Conservation (phyloP, 495 filamentous ascomycete species). For the Evernia prunastri region DNA sequence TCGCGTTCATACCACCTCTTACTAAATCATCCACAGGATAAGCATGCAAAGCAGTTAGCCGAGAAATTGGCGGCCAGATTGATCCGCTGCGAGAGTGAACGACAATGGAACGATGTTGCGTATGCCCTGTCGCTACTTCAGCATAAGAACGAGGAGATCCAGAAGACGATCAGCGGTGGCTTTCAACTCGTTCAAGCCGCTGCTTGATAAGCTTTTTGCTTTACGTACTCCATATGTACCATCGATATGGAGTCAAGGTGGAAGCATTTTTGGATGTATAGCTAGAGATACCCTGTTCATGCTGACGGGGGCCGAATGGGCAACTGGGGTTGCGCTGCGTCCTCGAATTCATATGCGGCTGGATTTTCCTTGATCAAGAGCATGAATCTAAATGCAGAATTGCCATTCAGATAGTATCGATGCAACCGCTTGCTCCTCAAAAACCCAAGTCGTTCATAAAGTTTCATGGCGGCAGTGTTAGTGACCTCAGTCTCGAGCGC, state of each 20-base stretch:
- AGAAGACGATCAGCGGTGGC: constrained; percentile 71
- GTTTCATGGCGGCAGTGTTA: constrained; percentile 82
- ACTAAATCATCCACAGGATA: constrained; percentile 57
- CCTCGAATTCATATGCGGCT: constrained; percentile 38
- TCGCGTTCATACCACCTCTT: not conserved
- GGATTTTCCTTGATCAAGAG: constrained; percentile 68
- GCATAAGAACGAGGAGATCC: constrained; percentile 97
- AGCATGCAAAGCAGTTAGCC: constrained; percentile 92
- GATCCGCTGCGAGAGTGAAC: constrained; percentile 78
- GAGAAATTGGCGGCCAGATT: constrained; percentile 88
- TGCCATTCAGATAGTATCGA: constrained; percentile 95
- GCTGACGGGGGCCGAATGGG: constrained; percentile 21
- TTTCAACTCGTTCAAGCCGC: constrained; percentile 73
- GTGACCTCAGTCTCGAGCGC: constrained; percentile 96
- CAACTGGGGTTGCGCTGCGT: constrained; percentile 25
- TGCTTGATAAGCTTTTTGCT: constrained; percentile 39
- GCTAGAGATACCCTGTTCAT: constrained; percentile 19
- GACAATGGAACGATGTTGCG: constrained; percentile 95
- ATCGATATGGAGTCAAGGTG: not conserved
- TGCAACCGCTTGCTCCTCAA: constrained; percentile 87
- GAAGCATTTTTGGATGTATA: not conserved
- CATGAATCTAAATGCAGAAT: constrained; percentile 83
- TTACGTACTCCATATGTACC: constrained; percentile 25
- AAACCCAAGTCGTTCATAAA: constrained; percentile 93
- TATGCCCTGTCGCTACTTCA: constrained; percentile 82